Conservation (phyloP, 331 rosid species). For the Malus hybrid region DNA sequence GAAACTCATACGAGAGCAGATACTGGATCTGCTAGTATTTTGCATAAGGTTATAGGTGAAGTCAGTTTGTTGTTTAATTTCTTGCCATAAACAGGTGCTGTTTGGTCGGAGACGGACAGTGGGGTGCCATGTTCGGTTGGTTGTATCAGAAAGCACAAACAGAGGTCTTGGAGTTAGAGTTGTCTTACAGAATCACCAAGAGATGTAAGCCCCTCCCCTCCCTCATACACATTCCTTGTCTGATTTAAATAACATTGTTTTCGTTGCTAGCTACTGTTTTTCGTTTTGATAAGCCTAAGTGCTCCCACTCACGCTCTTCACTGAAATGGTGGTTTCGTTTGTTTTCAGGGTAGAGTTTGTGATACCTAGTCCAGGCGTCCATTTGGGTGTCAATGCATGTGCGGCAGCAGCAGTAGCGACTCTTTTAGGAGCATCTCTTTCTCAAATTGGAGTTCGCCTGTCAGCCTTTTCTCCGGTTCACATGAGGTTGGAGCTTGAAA, state of each 20-base stretch:
- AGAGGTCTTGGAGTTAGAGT: conserved; percentile 23
- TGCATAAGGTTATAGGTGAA: background rate
- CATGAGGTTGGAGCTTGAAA: conserved; percentile 20
- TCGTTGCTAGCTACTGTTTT: background rate
- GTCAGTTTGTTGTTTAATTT: background rate
- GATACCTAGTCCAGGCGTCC: conserved; percentile 25
- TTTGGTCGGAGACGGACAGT: conserved; percentile 13
- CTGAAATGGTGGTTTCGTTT: background rate
- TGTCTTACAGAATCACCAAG: conserved; percentile 10
- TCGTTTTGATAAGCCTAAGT: background rate
- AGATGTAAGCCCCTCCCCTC: conserved; percentile 12
- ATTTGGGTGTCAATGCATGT: conserved; percentile 23
- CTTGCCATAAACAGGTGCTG: conserved; percentile 19
- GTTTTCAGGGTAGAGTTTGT: conserved; percentile 14
- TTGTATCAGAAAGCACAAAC: conserved; percentile 8
- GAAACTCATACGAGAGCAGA: too few relatives aligned
- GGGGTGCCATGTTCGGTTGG: conserved; percentile 22
- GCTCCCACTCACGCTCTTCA: background rate
- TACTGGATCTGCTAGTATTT: background rate
- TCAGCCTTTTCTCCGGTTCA: conserved; percentile 15
- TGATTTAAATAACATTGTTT: background rate
- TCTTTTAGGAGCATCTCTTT: conserved; percentile 17
- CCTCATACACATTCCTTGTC: background rate
- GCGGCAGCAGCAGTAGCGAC: conserved; percentile 34
- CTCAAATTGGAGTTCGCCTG: conserved; percentile 8